phyloP scores from a whole-genome alignment of 2,329 filamentous ascomycete genomes.

The Nemania abortiva region DNA sequence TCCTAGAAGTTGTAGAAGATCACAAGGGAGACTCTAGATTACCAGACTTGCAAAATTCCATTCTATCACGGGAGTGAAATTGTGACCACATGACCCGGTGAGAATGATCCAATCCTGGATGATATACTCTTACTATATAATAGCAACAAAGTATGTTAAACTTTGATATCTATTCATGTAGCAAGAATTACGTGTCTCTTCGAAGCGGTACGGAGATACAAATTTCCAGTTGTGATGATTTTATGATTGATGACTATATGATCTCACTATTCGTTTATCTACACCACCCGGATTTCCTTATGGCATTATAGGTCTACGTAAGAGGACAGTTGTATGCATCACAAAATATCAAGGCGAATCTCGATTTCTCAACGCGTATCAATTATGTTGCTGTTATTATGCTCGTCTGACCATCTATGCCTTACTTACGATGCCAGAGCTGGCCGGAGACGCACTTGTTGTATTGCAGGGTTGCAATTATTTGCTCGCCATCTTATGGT shows the following conservation, averaged over 20 bases:
- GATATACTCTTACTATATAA: not conserved
- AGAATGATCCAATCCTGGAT: not conserved
- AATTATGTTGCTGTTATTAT: not conserved
- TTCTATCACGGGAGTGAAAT: not conserved
- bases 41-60: not conserved
- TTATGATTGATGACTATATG: not conserved
- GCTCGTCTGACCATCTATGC: not conserved
- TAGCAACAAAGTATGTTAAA: not conserved
- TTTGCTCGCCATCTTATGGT: not conserved
- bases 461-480: not conserved
- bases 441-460: not conserved
- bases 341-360: not conserved
- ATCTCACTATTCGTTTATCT: conserved; percentile 2
- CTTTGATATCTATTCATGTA: not conserved
- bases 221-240: not conserved
- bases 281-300: not conserved
- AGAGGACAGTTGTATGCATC: not conserved
- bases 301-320: not conserved
- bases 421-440: not conserved
- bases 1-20: not conserved
- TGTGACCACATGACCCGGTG: not conserved
- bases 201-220: not conserved
- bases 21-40: not conserved
- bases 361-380: not conserved
- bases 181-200: not conserved